Evolutionary conservation across 345 rosid species (phyloP).

Genomic region (Camelina laxa): DNA sequence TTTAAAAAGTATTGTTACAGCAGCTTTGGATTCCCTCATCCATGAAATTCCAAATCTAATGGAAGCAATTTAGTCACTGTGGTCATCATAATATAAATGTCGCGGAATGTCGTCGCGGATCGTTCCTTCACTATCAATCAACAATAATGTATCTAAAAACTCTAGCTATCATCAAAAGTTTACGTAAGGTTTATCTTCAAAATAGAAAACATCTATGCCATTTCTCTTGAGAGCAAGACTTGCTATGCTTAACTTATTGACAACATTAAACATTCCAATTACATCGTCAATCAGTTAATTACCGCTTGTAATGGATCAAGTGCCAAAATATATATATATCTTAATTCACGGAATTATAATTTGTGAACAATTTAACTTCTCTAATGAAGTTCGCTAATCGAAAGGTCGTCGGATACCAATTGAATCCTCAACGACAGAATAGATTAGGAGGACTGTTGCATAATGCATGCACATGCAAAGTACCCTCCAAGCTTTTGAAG

Average conservation of each 20-base stretch:
- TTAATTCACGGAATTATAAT: neutral
- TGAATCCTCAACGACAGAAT: slow-evolving; percentile 21
- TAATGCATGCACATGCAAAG: slow-evolving; percentile 44
- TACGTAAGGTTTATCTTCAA: neutral
- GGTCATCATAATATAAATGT: slow-evolving; percentile 1
- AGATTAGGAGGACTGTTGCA: slow-evolving; percentile 29
- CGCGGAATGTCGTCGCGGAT: neutral
- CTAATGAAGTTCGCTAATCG: neutral
- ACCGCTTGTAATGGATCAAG: neutral
- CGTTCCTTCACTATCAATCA: neutral
- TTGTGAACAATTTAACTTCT: neutral
- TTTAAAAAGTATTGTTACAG: neutral
- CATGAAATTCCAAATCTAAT: slow-evolving; percentile 4
- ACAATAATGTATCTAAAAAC: slow-evolving; percentile 23
- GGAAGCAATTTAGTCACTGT: slow-evolving; percentile 20
- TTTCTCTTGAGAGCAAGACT: slow-evolving; percentile 4
- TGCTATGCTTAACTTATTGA: neutral
- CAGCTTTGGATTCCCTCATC: slow-evolving; percentile 21
- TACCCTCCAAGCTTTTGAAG: slow-evolving; percentile 26
- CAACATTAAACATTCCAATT: neutral
- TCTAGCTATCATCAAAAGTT: neutral
- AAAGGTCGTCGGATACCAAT: slow-evolving; percentile 21
- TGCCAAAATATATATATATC: neutral
- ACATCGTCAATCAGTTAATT: neutral
- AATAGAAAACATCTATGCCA: neutral